Conservation (phyloP, 179 eudicot species). For the Sideroxylon spinosum region DNA sequence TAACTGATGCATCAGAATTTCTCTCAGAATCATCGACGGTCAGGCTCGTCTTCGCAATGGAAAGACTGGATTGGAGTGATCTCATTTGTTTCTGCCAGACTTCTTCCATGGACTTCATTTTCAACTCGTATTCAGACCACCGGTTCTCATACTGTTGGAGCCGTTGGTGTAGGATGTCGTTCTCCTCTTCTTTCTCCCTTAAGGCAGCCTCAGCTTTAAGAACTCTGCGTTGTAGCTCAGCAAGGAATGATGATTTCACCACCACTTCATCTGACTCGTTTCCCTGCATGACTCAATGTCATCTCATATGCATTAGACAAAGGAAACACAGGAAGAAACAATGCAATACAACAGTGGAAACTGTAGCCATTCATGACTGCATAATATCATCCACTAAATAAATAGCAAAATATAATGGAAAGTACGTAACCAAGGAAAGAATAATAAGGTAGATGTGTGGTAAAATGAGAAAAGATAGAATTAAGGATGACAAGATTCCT, state of each 20-base stretch:
- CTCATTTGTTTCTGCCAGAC: slow-evolving; percentile 99
- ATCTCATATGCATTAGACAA: background rate
- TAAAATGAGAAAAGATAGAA: no score
- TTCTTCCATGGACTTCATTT: slow-evolving; percentile 99
- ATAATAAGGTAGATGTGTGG: no score
- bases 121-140: slow-evolving; percentile 91
- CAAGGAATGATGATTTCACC: slow-evolving; percentile 85
- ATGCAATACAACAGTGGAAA: background rate
- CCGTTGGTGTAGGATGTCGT: slow-evolving; percentile 84
- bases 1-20: slow-evolving; percentile 73
- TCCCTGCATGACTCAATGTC: slow-evolving; percentile 36
- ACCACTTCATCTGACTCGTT: slow-evolving; percentile 69
- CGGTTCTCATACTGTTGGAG: slow-evolving; percentile 88
- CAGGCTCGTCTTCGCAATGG: slow-evolving; percentile 85
- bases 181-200: slow-evolving; percentile 86
- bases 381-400: background rate
- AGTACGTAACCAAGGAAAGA: background rate
- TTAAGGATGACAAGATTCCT: no score
- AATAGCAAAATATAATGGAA: background rate
- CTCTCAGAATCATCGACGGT: slow-evolving; percentile 73
- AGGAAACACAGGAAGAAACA: background rate
- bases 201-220: slow-evolving; percentile 84
- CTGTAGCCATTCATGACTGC: background rate
- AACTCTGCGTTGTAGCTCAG: slow-evolving; percentile 86
- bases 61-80: slow-evolving; percentile 94